These are phyloP conservation scores for Ophiostoma himal-ulmi DNA, from an alignment of 2,329 filamentous ascomycete species.

Conservation along the genomic window DNA sequence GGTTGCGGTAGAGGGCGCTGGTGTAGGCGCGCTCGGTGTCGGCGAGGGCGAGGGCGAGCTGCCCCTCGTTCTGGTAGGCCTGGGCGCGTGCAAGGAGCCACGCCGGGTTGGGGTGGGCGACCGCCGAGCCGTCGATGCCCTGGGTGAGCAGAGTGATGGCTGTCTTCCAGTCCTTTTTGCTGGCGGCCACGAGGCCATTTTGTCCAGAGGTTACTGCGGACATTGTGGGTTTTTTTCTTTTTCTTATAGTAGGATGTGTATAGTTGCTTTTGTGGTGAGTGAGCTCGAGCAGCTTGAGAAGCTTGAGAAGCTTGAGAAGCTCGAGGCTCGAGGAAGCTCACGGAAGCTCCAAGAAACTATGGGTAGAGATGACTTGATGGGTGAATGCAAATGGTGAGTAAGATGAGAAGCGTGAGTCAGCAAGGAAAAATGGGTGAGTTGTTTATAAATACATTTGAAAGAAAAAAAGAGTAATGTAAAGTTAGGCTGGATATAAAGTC, in stretches of 20 bases:
- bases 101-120: slow-evolving; percentile 44
- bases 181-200: slow-evolving; percentile 60
- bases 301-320: neutral
- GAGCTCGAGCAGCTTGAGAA: neutral
- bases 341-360: neutral
- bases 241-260: slow-evolving; percentile 12
- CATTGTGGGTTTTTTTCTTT: slow-evolving; percentile 40
- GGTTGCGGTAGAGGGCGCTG: slow-evolving; percentile 60
- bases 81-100: slow-evolving; percentile 81
- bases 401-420: neutral
- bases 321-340: neutral
- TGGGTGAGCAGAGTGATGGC: slow-evolving; percentile 64
- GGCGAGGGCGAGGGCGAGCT: slow-evolving; percentile 58
- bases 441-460: neutral
- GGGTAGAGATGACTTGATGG: neutral
- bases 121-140: slow-evolving; percentile 60
- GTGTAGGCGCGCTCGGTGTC: slow-evolving; percentile 64
- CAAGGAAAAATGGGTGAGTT: neutral
- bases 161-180: slow-evolving; percentile 55
- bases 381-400: neutral
- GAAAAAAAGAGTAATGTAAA: neutral
- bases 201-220: slow-evolving; percentile 44
- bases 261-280: neutral
- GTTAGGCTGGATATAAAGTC: neutral
- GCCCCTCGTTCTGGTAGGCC: slow-evolving; percentile 58